phyloP scores from a whole-genome alignment of 2,329 filamentous ascomycete genomes.

The Neonectria neomacrospora region DNA sequence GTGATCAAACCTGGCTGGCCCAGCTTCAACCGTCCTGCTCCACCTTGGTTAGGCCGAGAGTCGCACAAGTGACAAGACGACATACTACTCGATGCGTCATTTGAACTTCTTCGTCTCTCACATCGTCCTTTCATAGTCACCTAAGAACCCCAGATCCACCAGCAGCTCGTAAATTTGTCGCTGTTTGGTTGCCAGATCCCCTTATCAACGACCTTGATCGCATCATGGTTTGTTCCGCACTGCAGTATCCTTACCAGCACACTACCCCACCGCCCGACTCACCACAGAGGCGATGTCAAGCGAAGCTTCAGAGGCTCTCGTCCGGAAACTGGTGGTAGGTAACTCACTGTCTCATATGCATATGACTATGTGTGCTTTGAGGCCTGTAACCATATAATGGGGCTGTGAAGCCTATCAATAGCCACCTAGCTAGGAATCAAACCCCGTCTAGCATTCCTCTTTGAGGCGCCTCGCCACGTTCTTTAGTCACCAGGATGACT shows the following conservation, averaged over 20 bases:
- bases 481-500: neutral
- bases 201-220: constrained; percentile 1
- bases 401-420: neutral
- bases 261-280: constrained; percentile 22
- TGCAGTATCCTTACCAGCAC: constrained; percentile 23
- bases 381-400: neutral
- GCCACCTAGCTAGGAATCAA: neutral
- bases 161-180: neutral
- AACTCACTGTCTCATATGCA: neutral
- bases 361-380: neutral
- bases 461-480: neutral
- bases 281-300: constrained; percentile 38
- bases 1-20: neutral
- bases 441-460: neutral
- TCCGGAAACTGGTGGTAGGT: constrained; percentile 48
- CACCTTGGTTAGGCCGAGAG: neutral
- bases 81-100: constrained; percentile 12
- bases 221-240: constrained; percentile 39
- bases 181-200: neutral
- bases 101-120: neutral
- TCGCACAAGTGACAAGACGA: constrained; percentile 12
- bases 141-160: neutral
- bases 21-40: neutral
- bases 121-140: neutral
- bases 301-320: constrained; percentile 37